These are phyloP conservation scores for Cercospora nicotianae DNA, from an alignment of 2,329 filamentous ascomycete species.

Conservation along the genomic window DNA sequence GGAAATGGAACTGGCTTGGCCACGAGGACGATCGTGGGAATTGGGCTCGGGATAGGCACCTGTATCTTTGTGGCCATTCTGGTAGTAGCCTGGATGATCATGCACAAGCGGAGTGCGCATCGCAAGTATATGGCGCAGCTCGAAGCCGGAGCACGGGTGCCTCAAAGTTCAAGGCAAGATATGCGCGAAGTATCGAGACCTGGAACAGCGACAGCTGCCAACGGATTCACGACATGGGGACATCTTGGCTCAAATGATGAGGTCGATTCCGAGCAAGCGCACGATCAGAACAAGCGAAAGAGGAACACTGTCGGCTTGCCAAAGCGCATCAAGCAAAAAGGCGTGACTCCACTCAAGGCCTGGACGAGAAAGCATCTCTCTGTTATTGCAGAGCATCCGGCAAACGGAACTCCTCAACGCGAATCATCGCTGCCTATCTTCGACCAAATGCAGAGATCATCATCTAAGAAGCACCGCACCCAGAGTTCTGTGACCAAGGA, in stretches of 20 bases:
- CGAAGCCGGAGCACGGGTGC: constrained; percentile 25
- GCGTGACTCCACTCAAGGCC: constrained; percentile 26
- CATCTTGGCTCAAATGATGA: constrained; percentile 44
- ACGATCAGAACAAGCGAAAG: constrained; percentile 23
- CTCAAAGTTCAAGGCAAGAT: constrained; percentile 16
- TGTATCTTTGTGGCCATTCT: constrained; percentile 31
- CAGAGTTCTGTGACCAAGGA: neutral
- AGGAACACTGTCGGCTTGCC: constrained; percentile 30
- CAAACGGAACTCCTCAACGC: constrained; percentile 29
- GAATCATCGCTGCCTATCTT: constrained; percentile 10
- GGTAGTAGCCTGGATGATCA: constrained; percentile 29
- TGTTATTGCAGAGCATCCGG: constrained; percentile 43
- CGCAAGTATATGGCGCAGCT: constrained; percentile 31
- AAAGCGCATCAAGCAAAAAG: constrained; percentile 26
- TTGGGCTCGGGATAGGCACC: constrained; percentile 35
- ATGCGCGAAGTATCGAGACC: constrained; percentile 28
- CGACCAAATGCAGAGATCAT: constrained; percentile 7
- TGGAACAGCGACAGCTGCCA: constrained; percentile 21
- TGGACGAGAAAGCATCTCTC: constrained; percentile 35
- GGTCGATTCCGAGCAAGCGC: constrained; percentile 27
- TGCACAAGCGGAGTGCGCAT: constrained; percentile 29
- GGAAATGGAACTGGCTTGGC: constrained; percentile 4
- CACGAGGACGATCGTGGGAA: constrained; percentile 25
- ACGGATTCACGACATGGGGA: constrained; percentile 40
- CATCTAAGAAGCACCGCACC: neutral